Conservation (phyloP, 2,329 filamentous ascomycete genomes). For the Paecilomyces dactylethromorphus region DNA sequence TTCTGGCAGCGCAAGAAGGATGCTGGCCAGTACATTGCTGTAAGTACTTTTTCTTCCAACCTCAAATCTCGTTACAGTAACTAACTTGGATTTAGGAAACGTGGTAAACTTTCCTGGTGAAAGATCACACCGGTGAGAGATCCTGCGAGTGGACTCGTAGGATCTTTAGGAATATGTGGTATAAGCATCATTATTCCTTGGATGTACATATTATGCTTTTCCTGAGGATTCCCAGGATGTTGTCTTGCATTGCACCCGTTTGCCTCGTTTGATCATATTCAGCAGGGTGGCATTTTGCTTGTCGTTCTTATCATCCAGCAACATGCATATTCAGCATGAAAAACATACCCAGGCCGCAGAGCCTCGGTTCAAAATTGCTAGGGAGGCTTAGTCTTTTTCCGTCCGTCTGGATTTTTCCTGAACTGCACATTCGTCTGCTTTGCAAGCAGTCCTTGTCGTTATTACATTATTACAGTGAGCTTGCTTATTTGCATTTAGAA, state of each 20-base stretch:
- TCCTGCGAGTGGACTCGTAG: neutral
- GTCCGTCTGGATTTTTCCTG: neutral
- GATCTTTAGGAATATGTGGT: neutral
- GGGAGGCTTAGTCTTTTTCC: neutral
- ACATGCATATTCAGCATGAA: neutral
- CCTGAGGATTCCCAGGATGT: neutral
- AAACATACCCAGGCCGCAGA: neutral
- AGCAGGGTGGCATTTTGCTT: neutral
- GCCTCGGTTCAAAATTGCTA: neutral
- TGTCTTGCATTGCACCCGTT: neutral
- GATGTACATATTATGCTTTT: neutral
- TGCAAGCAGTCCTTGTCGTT: neutral
- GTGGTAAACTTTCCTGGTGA: conserved; percentile 15
- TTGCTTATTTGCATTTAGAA: neutral
- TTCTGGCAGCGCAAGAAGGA: conserved; percentile 93
- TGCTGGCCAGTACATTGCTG: conserved; percentile 90
- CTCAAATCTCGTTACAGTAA: neutral
- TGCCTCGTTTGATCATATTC: neutral
- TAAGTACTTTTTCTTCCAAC: conserved; percentile 17
- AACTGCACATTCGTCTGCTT: neutral
- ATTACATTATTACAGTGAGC: neutral
- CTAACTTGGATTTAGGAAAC: conserved; percentile 22
- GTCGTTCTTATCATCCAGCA: neutral
- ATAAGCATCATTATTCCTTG: neutral
- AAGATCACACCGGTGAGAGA: neutral